phyloP scores from a whole-genome alignment of 345 rosid genomes.

The Hibiscus trionum region DNA sequence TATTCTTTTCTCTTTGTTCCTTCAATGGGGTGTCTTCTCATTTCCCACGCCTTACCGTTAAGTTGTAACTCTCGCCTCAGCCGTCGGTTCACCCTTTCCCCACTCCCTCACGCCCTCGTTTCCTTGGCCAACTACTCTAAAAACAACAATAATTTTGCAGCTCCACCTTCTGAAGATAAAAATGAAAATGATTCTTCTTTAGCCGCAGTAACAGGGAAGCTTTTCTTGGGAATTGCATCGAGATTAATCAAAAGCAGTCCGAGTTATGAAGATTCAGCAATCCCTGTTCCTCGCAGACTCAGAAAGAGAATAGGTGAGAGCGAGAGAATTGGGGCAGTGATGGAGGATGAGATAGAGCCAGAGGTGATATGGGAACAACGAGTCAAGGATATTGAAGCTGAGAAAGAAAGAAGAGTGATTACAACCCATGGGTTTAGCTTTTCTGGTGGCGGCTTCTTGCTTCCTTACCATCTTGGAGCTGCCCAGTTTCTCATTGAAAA shows the following conservation, averaged over 20 bases:
- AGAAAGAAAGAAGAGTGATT: slow-evolving; percentile 51
- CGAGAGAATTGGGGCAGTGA: slow-evolving; percentile 41
- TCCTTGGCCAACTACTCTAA: slow-evolving; percentile 12
- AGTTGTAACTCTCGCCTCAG: background rate
- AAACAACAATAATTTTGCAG: slow-evolving; percentile 9
- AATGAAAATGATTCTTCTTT: slow-evolving; percentile 26
- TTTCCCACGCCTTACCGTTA: slow-evolving; percentile 13
- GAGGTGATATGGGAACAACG: slow-evolving; percentile 83
- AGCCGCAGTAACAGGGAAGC: slow-evolving; percentile 54
- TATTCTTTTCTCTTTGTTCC: slow-evolving; percentile 22
- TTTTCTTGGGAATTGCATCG: slow-evolving; percentile 62
- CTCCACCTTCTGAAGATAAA: slow-evolving; percentile 14
- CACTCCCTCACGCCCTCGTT: slow-evolving; percentile 3
- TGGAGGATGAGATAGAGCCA: slow-evolving; percentile 61
- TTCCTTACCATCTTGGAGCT: slow-evolving; percentile 89
- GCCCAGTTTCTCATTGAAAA: slow-evolving; percentile 75
- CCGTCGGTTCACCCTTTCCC: background rate
- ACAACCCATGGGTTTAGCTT: slow-evolving; percentile 92
- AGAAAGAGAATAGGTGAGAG: slow-evolving; percentile 1
- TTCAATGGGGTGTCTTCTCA: slow-evolving; percentile 31
- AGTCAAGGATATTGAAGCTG: slow-evolving; percentile 70
- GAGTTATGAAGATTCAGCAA: slow-evolving; percentile 4
- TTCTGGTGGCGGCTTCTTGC: slow-evolving; percentile 87
- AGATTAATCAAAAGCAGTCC: slow-evolving; percentile 28
- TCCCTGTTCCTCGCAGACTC: background rate